Base-by-base conservation (phyloP, 768 basidiomycete genomes). In the Crassisporium funariophilum region DNA sequence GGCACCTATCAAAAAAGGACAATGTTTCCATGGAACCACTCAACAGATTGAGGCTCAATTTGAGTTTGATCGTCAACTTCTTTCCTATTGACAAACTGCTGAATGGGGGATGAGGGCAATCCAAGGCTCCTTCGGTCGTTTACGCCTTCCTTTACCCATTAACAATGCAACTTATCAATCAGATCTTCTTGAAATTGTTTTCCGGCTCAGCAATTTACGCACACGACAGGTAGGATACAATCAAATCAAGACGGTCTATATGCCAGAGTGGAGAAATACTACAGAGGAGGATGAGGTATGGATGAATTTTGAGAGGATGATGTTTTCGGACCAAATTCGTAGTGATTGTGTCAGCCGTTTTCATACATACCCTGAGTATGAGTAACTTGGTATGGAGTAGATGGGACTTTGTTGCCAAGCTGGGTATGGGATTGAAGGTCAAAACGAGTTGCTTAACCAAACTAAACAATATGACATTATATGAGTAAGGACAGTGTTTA, bases 71-170 rank as follows among this genome's bases (percentile, higher is more conserved):
- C 41, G 57, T 0, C 57, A 79, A 48, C 63, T 79, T 0, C 56
- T 79, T 0, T 75, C 73, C 2, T 77, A 60, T 49, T 54, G 68
- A 2, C 77, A 81, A 54, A 72, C 76, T 1, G 75, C 75, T 9
- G 75, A 81, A 52, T 81, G 76, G 79, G 77, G 77, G 0, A 78
- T 72, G 65, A 61, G 62, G 1, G 48, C 58, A 4, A 39, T 80
- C 5, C 76, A 77, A 49, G 73, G 74, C 6, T 70, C 71, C 1
- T 80, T 77, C 63, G 72, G 77, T 4, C 57, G 67, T 1, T 63
- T 81, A 8, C 58, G 67, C 4, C 40, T 81, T 1, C 78, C 70
- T 1, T 53, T 79, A 1, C 49, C 61, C 11, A 68, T 75, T 19
- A 52, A 65, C 29, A 25, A 74, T 45, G 41, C 35, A 2, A 22